phyloP scores from a whole-genome alignment of 352 stramenopile species.

The Aphanomyces euteiches region DNA sequence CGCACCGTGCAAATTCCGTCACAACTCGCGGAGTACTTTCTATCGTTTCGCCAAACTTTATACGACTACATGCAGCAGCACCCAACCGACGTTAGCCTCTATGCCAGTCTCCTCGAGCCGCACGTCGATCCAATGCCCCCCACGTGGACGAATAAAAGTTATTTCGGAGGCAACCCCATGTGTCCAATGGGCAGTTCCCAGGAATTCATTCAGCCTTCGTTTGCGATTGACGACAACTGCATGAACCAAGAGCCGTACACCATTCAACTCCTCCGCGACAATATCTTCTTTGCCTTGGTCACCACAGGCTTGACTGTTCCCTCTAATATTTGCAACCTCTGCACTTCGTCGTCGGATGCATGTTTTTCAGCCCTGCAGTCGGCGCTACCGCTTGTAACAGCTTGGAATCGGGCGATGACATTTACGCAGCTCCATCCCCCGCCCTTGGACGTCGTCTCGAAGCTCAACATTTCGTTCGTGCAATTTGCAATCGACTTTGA shows the following conservation, averaged over 20 bases:
- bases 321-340: background rate
- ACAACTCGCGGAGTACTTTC: background rate
- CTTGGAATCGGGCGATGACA: background rate
- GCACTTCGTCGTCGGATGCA: background rate
- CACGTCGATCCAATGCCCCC: background rate
- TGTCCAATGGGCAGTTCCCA: background rate
- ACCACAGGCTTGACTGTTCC: background rate
- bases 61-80: background rate
- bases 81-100: background rate
- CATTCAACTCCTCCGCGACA: background rate
- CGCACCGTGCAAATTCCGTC: background rate
- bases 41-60: background rate
- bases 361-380: background rate
- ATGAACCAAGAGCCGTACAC: background rate
- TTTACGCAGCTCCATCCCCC: background rate
- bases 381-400: no score
- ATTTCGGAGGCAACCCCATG: slow-evolving; percentile 11
- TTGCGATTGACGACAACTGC: background rate
- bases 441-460: background rate
- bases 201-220: slow-evolving; percentile 2
- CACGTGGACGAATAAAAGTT: background rate
- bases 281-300: background rate
- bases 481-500: background rate
- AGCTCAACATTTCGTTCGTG: slow-evolving; percentile 4
- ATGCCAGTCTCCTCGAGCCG: background rate